A percentile compares a stretch with the other conserved stretches of the same genome.
These are phyloP conservation scores for Solanum neorickii DNA, from an alignment of 257 asterid species.

Conservation along the genomic window DNA sequence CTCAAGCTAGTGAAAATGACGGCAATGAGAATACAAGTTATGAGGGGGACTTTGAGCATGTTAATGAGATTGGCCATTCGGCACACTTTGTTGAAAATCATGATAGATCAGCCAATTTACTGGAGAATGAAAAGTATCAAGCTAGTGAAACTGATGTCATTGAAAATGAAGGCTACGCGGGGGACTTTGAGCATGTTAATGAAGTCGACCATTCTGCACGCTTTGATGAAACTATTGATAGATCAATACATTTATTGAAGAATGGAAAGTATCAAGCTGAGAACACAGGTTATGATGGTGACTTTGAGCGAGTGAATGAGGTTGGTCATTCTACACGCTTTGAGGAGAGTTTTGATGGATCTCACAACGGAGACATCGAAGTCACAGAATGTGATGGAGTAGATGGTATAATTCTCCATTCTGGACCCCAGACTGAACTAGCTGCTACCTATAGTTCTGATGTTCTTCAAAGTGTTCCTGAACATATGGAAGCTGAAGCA, in stretches of 20 bases:
- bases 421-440: conserved; percentile 11
- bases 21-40: conserved; percentile 10
- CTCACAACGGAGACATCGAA: conserved; percentile 10
- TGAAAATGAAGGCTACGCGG: not conserved
- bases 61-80: not conserved
- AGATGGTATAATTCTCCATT: not conserved
- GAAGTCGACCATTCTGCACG: not conserved
- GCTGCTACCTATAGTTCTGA: not conserved
- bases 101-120: not conserved
- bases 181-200: not conserved
- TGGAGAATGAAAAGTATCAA: not conserved
- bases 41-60: conserved; percentile 1
- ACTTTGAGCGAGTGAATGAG: conserved; percentile 5
- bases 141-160: not conserved
- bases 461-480: conserved; percentile 1
- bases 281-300: conserved; percentile 20
- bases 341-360: conserved; percentile 14
- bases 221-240: not conserved
- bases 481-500: conserved; percentile 10
- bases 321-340: conserved; percentile 10
- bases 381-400: not conserved
- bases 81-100: not conserved
- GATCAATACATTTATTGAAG: not conserved
- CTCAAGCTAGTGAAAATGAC: conserved; percentile 29
- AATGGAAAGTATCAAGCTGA: conserved; percentile 10